Percentiles rank a stretch among this genome's conserved stretches.
phyloP scores from a whole-genome alignment of 2,329 filamentous ascomycete species.

The Aureobasidium sp. region DNA sequence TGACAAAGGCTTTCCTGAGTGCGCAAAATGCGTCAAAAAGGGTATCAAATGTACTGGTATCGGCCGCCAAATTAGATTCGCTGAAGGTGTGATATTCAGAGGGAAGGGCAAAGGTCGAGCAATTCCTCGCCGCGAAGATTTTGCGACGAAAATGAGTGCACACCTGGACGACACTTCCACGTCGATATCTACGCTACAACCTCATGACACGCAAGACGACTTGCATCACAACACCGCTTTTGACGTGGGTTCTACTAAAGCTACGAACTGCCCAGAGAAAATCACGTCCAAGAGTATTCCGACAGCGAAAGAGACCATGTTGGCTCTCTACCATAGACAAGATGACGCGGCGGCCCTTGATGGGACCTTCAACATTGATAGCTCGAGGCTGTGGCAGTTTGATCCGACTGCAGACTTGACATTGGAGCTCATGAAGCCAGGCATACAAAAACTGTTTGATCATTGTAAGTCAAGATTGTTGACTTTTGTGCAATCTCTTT shows the following conservation, averaged over 20 bases:
- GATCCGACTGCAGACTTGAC: not conserved
- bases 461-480: not conserved
- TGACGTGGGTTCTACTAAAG: too few relatives aligned
- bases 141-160: not conserved
- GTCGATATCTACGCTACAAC: too few relatives aligned
- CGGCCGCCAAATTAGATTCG: slow-evolving; percentile 30
- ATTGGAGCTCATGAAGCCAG: slow-evolving; percentile 1
- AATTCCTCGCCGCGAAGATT: not conserved
- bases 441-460: slow-evolving; percentile 3
- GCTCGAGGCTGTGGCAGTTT: too few relatives aligned
- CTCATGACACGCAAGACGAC: not conserved
- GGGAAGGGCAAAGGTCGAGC: slow-evolving; percentile 21
- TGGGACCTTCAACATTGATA: too few relatives aligned
- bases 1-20: slow-evolving; percentile 32
- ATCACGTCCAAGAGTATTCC: too few relatives aligned
- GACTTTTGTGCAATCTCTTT: not conserved
- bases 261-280: too few relatives aligned
- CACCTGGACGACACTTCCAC: not conserved
- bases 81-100: slow-evolving; percentile 22
- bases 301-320: too few relatives aligned
- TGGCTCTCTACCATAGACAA: too few relatives aligned
- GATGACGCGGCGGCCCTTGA: not conserved
- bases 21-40: slow-evolving; percentile 32
- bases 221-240: not conserved
- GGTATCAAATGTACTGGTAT: slow-evolving; percentile 32